Evolutionary conservation across 2,329 filamentous ascomycete species (phyloP), one percentile per base, ranked within the genome.

Genomic region (Fusarium brachygibbosum): DNA sequence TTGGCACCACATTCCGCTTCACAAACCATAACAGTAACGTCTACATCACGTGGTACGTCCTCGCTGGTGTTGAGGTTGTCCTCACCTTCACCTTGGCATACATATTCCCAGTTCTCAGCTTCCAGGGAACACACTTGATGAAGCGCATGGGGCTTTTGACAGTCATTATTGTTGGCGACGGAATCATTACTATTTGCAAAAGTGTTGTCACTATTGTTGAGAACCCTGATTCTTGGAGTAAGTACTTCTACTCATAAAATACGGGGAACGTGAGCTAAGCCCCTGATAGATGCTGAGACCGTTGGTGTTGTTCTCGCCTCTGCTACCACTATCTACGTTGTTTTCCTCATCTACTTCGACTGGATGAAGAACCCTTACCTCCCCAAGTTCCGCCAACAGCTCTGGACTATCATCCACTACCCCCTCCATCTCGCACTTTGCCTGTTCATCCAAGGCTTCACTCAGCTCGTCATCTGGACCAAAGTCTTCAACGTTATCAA

Each of bases 121-220:
- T 91, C 73, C 84, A 87, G 62, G 82, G 85, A 58, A 91, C 87
- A 1, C 87, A 90, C 74, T 76, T 91, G 56, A 88, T 88, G 72
- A 87, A 89, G 71, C 84, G 90, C 12, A 86, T 91, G 83, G 86
- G 84, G 14, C 80, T 90, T 4, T 80, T 91, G 57, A 91, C 88
- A 0, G 81, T 91, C 48, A 90, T 91, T 63, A 88, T 91, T 58
- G 84, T 91, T 60, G 89, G 89, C 16, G 89, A 91, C 72, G 88
- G 88, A 51, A 86, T 89, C 17, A 88, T 90, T 38, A 84, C 86
- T n/a, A 80, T 90, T 10, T 78, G 79, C 2, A 78, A 80, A 58
- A 81, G 81, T 35, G 86, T 90, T 19, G 85, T 84, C 40, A 84
- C 82, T 1, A 79, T 85, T 11, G 82, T 83, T 1, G 78, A 83